Evolutionary conservation across 1,139 yeast genomes (phyloP).

Genomic region (Blastobotrys capitulatus): DNA sequence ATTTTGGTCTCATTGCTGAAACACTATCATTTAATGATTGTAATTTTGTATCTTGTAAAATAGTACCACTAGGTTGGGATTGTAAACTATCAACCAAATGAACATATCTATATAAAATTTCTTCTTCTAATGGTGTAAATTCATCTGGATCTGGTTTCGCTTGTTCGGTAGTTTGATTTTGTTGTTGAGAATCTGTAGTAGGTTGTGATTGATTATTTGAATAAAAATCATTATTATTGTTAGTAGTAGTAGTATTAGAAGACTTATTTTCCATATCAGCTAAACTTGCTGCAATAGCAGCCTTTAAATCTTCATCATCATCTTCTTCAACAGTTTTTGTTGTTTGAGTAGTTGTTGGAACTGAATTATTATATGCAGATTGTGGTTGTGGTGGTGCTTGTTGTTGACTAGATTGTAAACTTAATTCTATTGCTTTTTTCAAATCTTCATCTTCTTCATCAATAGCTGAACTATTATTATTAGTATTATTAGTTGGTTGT

Average conservation of each 20-base stretch:
- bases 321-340: conserved; percentile 42
- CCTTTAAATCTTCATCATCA: conserved; percentile 85
- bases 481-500: too few species aligned
- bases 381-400: conserved; percentile 15
- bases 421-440: conserved; percentile 69
- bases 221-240: conserved; percentile 14
- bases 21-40: conserved; percentile 63
- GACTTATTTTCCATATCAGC: conserved; percentile 44
- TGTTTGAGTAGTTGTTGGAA: conserved; percentile 10
- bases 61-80: conserved; percentile 48
- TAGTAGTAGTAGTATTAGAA: not conserved
- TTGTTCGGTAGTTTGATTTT: not conserved
- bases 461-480: not conserved
- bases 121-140: conserved; percentile 57
- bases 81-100: conserved; percentile 54
- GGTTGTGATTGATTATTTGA: not conserved
- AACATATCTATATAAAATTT: conserved; percentile 63
- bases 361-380: conserved; percentile 12
- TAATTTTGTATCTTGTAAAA: conserved; percentile 55
- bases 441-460: conserved; percentile 72
- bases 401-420: conserved; percentile 52
- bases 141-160: conserved; percentile 28
- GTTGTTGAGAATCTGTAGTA: conserved; percentile 14
- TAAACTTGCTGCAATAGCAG: conserved; percentile 93
- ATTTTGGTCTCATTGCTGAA: conserved; percentile 64